phyloP scores from a whole-genome alignment of 495 filamentous ascomycete genomes.

The Aspergillus coremiiformis region DNA sequence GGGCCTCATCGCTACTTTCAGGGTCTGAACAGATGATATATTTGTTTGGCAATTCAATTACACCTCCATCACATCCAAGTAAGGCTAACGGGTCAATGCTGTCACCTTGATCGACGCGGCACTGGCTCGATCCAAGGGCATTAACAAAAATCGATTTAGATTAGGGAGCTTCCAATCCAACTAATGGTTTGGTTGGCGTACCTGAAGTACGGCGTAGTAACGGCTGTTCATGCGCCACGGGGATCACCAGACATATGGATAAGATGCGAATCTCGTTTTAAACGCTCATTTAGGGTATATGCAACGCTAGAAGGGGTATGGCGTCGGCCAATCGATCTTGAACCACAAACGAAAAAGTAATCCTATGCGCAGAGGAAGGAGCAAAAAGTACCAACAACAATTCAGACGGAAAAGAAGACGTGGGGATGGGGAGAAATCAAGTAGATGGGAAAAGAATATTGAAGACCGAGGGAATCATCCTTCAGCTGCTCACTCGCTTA shows the following conservation, averaged over 20 bases:
- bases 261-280: background rate
- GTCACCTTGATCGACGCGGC: background rate
- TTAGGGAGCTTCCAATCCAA: background rate
- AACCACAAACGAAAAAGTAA: background rate
- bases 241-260: background rate
- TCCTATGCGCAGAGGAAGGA: background rate
- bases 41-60: background rate
- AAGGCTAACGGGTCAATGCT: background rate
- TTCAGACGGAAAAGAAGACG: background rate
- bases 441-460: slow-evolving; percentile 2
- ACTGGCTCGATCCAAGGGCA: background rate
- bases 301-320: slow-evolving; percentile 3
- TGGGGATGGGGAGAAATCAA: background rate
- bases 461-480: background rate
- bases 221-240: background rate
- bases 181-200: background rate
- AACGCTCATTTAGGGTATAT: slow-evolving; percentile 7
- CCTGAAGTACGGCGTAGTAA: background rate
- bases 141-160: background rate
- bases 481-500: slow-evolving; percentile 53
- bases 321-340: background rate
- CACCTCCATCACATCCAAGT: background rate
- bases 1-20: slow-evolving; percentile 11
- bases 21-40: slow-evolving; percentile 6
- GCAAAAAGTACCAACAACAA: background rate